Percentiles rank a stretch among this genome's conserved stretches.
Evolutionary conservation across 176 grass and related monocot species (phyloP).

Genomic region (Phragmites australis): DNA sequence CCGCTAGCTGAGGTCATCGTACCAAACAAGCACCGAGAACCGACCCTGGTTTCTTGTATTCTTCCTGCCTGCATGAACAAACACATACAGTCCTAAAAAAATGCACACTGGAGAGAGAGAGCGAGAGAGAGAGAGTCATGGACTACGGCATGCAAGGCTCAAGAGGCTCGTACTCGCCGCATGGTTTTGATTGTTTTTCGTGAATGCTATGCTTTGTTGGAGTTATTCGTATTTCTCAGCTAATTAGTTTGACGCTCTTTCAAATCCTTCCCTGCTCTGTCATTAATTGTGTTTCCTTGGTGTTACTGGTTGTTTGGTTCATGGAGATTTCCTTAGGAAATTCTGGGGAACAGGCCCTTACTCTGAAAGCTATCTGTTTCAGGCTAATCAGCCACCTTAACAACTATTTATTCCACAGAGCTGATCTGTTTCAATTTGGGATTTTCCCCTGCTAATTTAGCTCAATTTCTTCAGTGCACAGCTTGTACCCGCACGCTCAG

Average conservation of each 20-base stretch:
- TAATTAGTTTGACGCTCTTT: no score
- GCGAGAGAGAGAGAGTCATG: neutral
- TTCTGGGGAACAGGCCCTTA: no score
- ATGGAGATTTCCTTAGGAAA: no score
- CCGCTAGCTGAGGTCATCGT: conserved; percentile 5
- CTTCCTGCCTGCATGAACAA: neutral
- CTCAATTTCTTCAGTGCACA: neutral
- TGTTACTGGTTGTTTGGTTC: no score
- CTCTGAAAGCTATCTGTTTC: no score
- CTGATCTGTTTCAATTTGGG: neutral
- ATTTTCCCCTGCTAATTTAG: neutral
- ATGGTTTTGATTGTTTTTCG: neutral
- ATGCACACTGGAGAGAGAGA: neutral
- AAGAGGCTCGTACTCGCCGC: conserved; percentile 5
- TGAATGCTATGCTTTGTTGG: neutral
- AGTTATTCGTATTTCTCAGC: neutral
- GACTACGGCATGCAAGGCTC: conserved; percentile 33
- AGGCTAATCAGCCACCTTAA: no score
- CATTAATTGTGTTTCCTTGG: no score
- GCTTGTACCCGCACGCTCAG: conserved; percentile 9
- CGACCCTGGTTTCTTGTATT: conserved; percentile 9
- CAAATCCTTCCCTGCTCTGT: no score
- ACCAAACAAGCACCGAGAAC: neutral
- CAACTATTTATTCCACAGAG: no score
- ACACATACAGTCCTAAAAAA: neutral